These are phyloP conservation scores for Debaryomyces hansenii DNA, from an alignment of 805 yeast genomes.

Conservation along the genomic window DNA sequence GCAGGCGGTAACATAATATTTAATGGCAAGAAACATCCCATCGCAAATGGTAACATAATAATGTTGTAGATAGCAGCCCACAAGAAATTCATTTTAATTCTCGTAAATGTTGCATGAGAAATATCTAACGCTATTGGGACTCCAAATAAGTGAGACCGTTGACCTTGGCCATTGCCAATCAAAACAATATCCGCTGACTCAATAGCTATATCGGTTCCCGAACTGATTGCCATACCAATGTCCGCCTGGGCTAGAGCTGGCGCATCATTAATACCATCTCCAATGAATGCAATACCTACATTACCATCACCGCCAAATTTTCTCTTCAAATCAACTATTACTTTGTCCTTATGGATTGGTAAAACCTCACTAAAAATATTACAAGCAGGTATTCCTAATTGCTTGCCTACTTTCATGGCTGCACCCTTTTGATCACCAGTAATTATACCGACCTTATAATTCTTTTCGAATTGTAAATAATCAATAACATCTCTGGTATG, in stretches of 20 bases:
- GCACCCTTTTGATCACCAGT: conserved; percentile 79
- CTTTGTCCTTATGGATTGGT: conserved; percentile 73
- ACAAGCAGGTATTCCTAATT: conserved; percentile 62
- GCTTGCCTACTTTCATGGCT: conserved; percentile 62
- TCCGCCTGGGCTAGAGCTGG: conserved; percentile 91
- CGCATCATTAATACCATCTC: conserved; percentile 98
- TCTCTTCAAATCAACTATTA: conserved; percentile 58
- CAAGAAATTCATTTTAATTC: conserved; percentile 77
- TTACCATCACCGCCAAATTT: conserved; percentile 33
- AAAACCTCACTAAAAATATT: conserved; percentile 74
- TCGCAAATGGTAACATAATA: conserved; percentile 88
- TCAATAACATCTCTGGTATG: conserved; percentile 64
- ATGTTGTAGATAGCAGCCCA: conserved; percentile 87
- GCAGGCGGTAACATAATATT: conserved; percentile 80
- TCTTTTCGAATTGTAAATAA: conserved; percentile 47
- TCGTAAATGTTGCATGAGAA: conserved; percentile 64
- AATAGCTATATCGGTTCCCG: conserved; percentile 94
- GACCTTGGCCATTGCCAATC: conserved; percentile 37
- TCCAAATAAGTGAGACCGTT: conserved; percentile 41
- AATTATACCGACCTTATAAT: conserved; percentile 74
- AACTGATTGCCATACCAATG: conserved; percentile 85
- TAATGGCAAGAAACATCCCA: conserved; percentile 83
- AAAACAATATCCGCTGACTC: conserved; percentile 95
- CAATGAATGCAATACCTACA: conserved; percentile 75
- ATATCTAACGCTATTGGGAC: conserved; percentile 65